Conservation (phyloP, 495 filamentous ascomycete genomes). For the Penicillium dipodomyicola region DNA sequence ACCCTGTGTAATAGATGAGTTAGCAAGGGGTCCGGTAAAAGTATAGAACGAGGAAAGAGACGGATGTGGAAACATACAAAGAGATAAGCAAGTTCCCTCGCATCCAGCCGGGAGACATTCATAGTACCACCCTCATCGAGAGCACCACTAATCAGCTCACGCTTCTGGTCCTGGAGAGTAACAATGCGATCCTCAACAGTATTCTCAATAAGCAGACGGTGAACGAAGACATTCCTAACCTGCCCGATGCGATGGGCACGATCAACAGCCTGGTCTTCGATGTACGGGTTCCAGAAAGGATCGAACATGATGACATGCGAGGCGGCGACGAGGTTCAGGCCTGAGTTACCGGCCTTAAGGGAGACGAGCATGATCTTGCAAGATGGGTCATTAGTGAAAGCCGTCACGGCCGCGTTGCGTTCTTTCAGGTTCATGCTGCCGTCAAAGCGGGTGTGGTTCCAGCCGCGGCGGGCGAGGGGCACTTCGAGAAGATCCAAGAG, state of each 20-base stretch:
- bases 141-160: slow-evolving; percentile 71
- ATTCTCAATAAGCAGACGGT: slow-evolving; percentile 70
- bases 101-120: slow-evolving; percentile 59
- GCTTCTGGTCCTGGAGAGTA: slow-evolving; percentile 80
- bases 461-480: slow-evolving; percentile 64
- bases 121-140: slow-evolving; percentile 75
- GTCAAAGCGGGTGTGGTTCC: slow-evolving; percentile 76
- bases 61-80: slow-evolving; percentile 55
- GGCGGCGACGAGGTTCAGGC: slow-evolving; percentile 84
- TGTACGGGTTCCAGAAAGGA: slow-evolving; percentile 95
- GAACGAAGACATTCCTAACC: slow-evolving; percentile 67
- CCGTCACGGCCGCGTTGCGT: slow-evolving; percentile 68
- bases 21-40: slow-evolving; percentile 7
- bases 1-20: slow-evolving; percentile 11
- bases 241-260: slow-evolving; percentile 92
- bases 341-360: slow-evolving; percentile 86
- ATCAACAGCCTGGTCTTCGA: slow-evolving; percentile 93
- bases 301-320: slow-evolving; percentile 89
- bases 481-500: slow-evolving; percentile 90
- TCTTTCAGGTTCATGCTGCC: slow-evolving; percentile 71
- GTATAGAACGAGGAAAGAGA: neutral
- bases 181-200: slow-evolving; percentile 93
- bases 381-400: slow-evolving; percentile 64
- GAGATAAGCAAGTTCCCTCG: slow-evolving; percentile 65
- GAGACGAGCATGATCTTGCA: slow-evolving; percentile 83